Percentiles rank a stretch among this genome's conserved stretches.
Evolutionary conservation across 495 filamentous ascomycete genomes (phyloP).

Genomic region (Xylaria telfairii): DNA sequence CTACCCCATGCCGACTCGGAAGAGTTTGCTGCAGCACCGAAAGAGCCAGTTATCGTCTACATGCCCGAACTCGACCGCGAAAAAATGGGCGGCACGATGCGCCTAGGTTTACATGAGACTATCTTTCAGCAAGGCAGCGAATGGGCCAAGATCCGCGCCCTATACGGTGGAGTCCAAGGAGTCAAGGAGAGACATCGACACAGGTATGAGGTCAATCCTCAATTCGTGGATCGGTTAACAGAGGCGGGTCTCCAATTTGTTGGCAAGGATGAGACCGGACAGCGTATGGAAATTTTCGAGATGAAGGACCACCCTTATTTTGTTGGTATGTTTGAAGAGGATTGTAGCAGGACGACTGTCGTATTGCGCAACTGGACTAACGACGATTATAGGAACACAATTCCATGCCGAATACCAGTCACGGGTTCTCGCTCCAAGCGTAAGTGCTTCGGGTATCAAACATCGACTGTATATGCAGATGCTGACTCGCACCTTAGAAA

Average conservation of each 20-base stretch:
- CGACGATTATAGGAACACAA: conserved; percentile 61
- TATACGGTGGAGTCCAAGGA: conserved; percentile 67
- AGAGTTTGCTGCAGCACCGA: conserved; percentile 65
- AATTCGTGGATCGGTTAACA: conserved; percentile 64
- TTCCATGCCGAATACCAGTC: conserved; percentile 89
- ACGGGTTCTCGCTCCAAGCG: conserved; percentile 46
- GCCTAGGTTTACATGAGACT: conserved; percentile 77
- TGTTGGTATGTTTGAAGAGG: conserved; percentile 64
- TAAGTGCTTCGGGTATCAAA: neutral
- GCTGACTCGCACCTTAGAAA: conserved; percentile 7
- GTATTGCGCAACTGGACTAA: conserved; percentile 25
- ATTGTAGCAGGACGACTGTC: conserved; percentile 34
- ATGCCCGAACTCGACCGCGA: conserved; percentile 79
- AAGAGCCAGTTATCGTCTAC: conserved; percentile 74
- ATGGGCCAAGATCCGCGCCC: conserved; percentile 75
- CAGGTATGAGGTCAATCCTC: conserved; percentile 78
- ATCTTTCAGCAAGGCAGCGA: conserved; percentile 79
- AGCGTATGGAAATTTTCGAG: conserved; percentile 92
- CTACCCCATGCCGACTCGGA: conserved; percentile 65
- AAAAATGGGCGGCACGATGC: conserved; percentile 90
- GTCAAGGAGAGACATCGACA: conserved; percentile 75
- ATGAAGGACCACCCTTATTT: conserved; percentile 89
- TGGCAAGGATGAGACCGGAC: conserved; percentile 81
- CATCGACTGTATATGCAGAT: neutral
- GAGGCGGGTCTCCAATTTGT: conserved; percentile 66